Conservation (phyloP, 371 early-diverging fungal genomes). For the Actinomortierella wolfii region DNA sequence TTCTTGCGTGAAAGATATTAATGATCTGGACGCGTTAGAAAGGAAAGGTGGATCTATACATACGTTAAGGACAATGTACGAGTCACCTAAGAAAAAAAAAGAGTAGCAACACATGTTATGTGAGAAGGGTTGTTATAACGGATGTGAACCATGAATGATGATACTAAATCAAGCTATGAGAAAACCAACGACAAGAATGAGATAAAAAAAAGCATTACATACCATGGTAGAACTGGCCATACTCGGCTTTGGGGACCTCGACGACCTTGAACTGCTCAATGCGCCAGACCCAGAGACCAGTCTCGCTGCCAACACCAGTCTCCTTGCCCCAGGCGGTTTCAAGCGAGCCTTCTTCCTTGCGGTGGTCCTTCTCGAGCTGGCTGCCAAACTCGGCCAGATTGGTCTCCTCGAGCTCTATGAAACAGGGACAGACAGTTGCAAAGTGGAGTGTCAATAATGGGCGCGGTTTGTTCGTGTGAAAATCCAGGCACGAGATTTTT, state of each 20-base stretch:
- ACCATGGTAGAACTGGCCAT: conserved; percentile 77
- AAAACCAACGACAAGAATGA: background rate
- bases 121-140: too few relatives aligned
- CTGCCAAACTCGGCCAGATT: conserved; percentile 78
- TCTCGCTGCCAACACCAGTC: conserved; percentile 29
- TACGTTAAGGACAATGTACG: conserved; percentile 80
- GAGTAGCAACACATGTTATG: conserved; percentile 1
- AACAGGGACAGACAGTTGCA: background rate
- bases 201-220: conserved; percentile 10
- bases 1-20: too few relatives aligned
- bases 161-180: background rate
- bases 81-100: conserved; percentile 56
- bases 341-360: conserved; percentile 69
- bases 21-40: too few relatives aligned
- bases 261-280: conserved; percentile 80
- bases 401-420: conserved; percentile 66
- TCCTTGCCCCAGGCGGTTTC: conserved; percentile 73
- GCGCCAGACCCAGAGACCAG: conserved; percentile 80
- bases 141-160: too few relatives aligned
- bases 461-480: background rate
- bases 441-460: background rate
- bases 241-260: conserved; percentile 61
- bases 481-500: background rate
- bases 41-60: too few relatives aligned
- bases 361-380: conserved; percentile 72